phyloP scores from a whole-genome alignment of 1,139 yeast species.

The Wickerhamomyces sp. region DNA sequence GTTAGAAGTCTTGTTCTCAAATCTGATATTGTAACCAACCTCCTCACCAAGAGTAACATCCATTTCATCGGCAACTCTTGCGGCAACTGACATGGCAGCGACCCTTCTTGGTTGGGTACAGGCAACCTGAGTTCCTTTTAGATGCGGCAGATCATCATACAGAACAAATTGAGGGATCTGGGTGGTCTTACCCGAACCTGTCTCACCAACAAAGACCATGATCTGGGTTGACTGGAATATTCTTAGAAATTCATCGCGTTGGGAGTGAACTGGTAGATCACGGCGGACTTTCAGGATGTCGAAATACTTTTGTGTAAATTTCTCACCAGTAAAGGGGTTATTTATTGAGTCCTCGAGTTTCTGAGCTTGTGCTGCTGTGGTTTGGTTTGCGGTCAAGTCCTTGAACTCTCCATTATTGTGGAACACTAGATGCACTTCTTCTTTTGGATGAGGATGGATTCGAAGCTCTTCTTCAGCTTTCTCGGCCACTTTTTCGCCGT shows the following conservation, averaged over 20 bases:
- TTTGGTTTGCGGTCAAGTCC: constrained; percentile 52
- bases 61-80: constrained; percentile 95
- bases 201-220: constrained; percentile 98
- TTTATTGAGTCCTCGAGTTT: constrained; percentile 53
- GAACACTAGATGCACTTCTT: constrained; percentile 27
- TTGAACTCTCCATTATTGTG: constrained; percentile 52
- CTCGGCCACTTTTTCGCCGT: constrained; percentile 52
- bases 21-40: constrained; percentile 91
- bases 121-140: constrained; percentile 75
- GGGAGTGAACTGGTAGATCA: constrained; percentile 90
- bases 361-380: constrained; percentile 71
- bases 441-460: constrained; percentile 26
- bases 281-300: constrained; percentile 75
- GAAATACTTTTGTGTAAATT: constrained; percentile 60
- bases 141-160: constrained; percentile 86
- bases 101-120: constrained; percentile 98
- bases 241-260: constrained; percentile 79
- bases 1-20: constrained; percentile 79
- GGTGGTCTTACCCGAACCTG: constrained; percentile 97
- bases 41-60: constrained; percentile 87
- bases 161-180: constrained; percentile 95
- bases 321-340: constrained; percentile 77
- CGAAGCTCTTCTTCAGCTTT: constrained; percentile 42
- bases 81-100: constrained; percentile 97
- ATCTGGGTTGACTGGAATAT: constrained; percentile 85